These are phyloP conservation scores for Parsonsia alboflavescens DNA, from an alignment of 257 asterid genomes.

Conservation along the genomic window DNA sequence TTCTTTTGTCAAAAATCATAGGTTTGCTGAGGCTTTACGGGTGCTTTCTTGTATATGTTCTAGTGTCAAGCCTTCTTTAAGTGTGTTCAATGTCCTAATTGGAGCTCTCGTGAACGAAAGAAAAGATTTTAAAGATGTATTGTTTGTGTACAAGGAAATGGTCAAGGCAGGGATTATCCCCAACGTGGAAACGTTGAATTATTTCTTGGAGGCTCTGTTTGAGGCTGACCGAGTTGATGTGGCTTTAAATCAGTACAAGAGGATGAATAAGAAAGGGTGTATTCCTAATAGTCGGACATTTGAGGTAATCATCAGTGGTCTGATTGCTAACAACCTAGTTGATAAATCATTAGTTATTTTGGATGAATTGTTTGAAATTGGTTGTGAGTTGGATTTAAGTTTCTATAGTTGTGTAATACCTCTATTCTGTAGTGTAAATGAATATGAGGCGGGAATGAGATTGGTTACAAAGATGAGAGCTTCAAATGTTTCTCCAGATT, in stretches of 20 bases:
- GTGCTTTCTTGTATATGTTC: conserved; percentile 57
- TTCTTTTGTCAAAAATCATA: conserved; percentile 43
- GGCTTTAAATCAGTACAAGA: conserved; percentile 61
- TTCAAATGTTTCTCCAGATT: conserved; percentile 37
- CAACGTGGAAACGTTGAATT: conserved; percentile 57
- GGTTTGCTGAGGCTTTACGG: conserved; percentile 62
- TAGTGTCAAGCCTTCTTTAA: conserved; percentile 43
- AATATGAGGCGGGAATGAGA: conserved; percentile 42
- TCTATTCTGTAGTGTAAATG: conserved; percentile 41
- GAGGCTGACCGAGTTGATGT: conserved; percentile 55
- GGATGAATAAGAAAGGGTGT: conserved; percentile 74
- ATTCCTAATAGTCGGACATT: conserved; percentile 62
- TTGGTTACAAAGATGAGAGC: conserved; percentile 54
- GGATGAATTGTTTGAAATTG: conserved; percentile 49
- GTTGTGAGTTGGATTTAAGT: conserved; percentile 40
- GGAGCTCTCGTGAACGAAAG: conserved; percentile 52
- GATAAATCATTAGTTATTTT: conserved; percentile 50
- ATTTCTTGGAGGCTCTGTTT: conserved; percentile 62
- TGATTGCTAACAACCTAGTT: conserved; percentile 43
- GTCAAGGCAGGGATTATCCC: conserved; percentile 70
- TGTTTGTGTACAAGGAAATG: conserved; percentile 83
- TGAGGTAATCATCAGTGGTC: conserved; percentile 57
- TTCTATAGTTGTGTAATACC: conserved; percentile 51
- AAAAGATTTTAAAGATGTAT: conserved; percentile 61
- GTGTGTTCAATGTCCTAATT: conserved; percentile 45